Evolutionary conservation across 2,329 filamentous ascomycete genomes (phyloP), one percentile per base, ranked within the genome.

Genomic region (Cercospora citrullina): DNA sequence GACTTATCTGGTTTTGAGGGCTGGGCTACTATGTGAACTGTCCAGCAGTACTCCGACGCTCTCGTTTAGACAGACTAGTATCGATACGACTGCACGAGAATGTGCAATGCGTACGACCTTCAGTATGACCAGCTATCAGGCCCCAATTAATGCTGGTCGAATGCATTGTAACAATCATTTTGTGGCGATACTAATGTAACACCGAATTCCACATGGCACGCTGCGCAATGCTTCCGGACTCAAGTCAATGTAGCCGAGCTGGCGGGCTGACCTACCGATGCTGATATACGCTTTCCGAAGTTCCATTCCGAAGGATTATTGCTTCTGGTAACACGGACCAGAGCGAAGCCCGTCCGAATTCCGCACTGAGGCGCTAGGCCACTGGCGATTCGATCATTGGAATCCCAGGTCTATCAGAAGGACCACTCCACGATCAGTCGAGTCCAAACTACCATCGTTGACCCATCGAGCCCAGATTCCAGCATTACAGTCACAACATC

Each of bases 381-480:
- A 18, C 6, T 7, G 2, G n/a, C n/a, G 4, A 2, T 45, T 4
- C 2, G 3, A 2, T 4, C 0, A 8, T 18, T 45, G n/a, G 7
- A 4, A 18, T 2, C n/a, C 7, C 42, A 21, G 42, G n/a, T 45
- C n/a, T 21, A 45, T 4, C 42, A 45, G 42, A 45, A 45, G 42
- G 5, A 45, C 0, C 3, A 18, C 16, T 10, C 42, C 1, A 45
- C 16, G 9, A 2, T 2, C 3, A 45, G n/a, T 7, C 7, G 16
- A 45, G 18, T 2, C 9, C 1, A 45, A 45, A 18, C 42, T 10
- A 21, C 42, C 18, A 48, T 48, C 42, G n/a, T 21, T 12, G 1
- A 21, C 42, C 7, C 42, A 48, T 48, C 4, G n/a, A 48, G n/a
- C 42, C 42, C 42, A 9, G 10, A 21, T 18, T 4, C 42, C 42